Percentiles rank a stretch among this genome's conserved stretches.
Evolutionary conservation across 768 basidiomycete genomes (phyloP).

Genomic region (Zangia roseola): DNA sequence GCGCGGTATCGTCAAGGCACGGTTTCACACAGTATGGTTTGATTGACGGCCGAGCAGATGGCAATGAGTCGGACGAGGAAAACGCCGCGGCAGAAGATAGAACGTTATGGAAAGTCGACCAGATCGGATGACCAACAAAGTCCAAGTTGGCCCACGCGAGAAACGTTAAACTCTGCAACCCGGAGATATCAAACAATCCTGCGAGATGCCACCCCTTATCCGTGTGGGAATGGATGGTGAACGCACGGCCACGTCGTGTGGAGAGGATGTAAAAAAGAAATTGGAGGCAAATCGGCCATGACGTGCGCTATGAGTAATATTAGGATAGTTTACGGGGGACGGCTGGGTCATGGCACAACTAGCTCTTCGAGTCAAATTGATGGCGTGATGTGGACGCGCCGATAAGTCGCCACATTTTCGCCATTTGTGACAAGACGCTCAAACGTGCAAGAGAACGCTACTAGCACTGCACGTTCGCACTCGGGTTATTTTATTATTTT

Average conservation of each 20-base stretch:
- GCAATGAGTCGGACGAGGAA: background rate
- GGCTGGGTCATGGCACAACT: too few species aligned
- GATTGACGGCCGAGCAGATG: background rate
- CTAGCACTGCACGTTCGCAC: constrained; percentile 16
- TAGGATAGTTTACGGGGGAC: too few species aligned
- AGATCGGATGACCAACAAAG: background rate
- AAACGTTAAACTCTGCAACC: background rate
- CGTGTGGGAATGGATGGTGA: background rate
- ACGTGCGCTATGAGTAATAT: too few species aligned
- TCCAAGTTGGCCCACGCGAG: background rate
- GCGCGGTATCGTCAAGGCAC: constrained; percentile 5
- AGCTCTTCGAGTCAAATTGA: background rate
- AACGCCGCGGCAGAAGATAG: constrained; percentile 7
- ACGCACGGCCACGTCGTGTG: too few species aligned
- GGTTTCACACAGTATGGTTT: constrained; percentile 8
- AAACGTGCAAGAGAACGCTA: constrained; percentile 18
- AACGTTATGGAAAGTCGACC: background rate
- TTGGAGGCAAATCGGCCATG: too few species aligned
- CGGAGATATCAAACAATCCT: background rate
- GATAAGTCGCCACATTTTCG: constrained; percentile 10
- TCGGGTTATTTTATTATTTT: constrained; percentile 1
- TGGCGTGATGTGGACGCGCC: constrained; percentile 9
- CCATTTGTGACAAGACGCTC: constrained; percentile 2
- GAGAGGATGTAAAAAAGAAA: too few species aligned
- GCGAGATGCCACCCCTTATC: background rate